phyloP scores from a whole-genome alignment of 2,329 filamentous ascomycete genomes.

The Trichoderma atroviride region DNA sequence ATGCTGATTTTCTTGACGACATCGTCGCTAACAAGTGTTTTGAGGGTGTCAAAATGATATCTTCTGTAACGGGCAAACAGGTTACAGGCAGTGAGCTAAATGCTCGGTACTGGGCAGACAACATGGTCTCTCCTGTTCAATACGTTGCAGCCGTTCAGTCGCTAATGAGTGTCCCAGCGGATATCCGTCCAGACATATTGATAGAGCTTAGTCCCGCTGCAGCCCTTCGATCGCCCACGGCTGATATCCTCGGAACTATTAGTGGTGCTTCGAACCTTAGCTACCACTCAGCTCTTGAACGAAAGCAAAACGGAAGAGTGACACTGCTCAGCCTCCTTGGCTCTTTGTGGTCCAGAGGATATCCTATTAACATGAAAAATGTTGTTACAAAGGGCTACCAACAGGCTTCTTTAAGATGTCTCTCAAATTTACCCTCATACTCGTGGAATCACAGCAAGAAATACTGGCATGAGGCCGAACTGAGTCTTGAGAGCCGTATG shows the following conservation, averaged over 20 bases:
- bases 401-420: constrained; percentile 36
- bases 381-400: constrained; percentile 32
- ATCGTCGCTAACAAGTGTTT: constrained; percentile 30
- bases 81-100: constrained; percentile 36
- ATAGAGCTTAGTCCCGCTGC: constrained; percentile 48
- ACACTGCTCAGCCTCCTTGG: constrained; percentile 41
- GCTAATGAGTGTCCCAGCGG: constrained; percentile 37
- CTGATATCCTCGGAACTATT: constrained; percentile 39
- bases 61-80: constrained; percentile 42
- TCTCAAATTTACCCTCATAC: constrained; percentile 54
- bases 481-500: constrained; percentile 48
- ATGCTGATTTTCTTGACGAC: constrained; percentile 35
- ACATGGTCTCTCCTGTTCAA: constrained; percentile 49
- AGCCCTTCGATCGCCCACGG: constrained; percentile 42
- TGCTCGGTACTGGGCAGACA: constrained; percentile 50
- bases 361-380: constrained; percentile 37
- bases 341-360: constrained; percentile 44
- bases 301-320: constrained; percentile 30
- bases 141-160: constrained; percentile 46
- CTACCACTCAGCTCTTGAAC: constrained; percentile 38
- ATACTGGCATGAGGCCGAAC: constrained; percentile 58
- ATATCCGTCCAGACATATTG: constrained; percentile 40
- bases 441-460: constrained; percentile 56
- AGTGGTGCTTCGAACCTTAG: constrained; percentile 12
- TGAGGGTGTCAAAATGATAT: constrained; percentile 43